Base-by-base conservation (phyloP, 2,329 filamentous ascomycete genomes). In the Colletotrichum caudatum region DNA sequence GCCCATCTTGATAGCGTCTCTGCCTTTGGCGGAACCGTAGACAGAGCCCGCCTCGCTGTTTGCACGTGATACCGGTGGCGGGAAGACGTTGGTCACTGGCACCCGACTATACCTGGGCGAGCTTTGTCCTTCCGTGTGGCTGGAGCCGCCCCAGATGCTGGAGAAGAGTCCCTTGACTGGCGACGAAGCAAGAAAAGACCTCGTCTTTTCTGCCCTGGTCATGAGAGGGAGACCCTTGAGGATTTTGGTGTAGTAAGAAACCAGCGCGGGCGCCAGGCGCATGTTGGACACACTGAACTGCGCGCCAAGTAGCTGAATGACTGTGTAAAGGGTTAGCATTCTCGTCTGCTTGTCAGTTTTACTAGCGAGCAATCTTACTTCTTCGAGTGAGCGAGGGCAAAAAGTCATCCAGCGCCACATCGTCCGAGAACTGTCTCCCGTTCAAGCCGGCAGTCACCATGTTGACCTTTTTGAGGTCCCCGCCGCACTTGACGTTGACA, bases 101-200 rank as follows among this genome's bases (percentile, higher is more conserved):
- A 82, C 81, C 50, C 82, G 82, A 61, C 82, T 83, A 68, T 79
- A 79, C 70, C 84, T 86, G 23, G 76, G 79, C 2, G 80, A 70
- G 74, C 75, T 76, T 60, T 81, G 76, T 29, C 79, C 72, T 16
- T 83, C 80, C 46, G 81, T 82, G 73, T 84, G 86, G 44, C 85
- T 86, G 67, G 86, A 88, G 33, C 90, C 89, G 44, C 90, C 88
- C 76, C 97, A 90, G 65, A 98, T 89, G 77, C 88, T 97, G 0
- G 95, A 97, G 20, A 98, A 85, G 77, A 97, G 87, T 14, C 71
- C 72, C 80, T 98, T 98, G 59, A 97, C 93, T 0, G 95, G 95
- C 0, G 95, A 98, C n/a, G 92, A 89, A 5, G 91, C 90, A 12
- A 95, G 87, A 78, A 93, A 93, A 0, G 90, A 91, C 66, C 88